These are phyloP conservation scores for Carex arenaria DNA, from an alignment of 202 grass and related monocot species.

Conservation along the genomic window DNA sequence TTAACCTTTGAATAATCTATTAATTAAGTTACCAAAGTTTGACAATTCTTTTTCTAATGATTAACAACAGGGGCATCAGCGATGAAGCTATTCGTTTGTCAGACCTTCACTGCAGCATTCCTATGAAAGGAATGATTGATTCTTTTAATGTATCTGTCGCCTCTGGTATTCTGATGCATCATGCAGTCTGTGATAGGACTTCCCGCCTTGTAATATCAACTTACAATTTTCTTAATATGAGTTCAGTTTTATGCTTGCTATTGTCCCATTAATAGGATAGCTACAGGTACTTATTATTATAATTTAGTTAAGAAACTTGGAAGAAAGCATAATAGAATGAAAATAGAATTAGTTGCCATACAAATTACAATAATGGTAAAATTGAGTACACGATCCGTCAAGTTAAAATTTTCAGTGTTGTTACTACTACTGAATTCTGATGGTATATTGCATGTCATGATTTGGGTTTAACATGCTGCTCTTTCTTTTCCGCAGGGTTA, in stretches of 20 bases:
- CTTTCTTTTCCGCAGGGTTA: conserved; percentile 46
- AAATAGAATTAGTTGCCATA: not conserved
- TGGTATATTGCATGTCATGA: conserved; percentile 3
- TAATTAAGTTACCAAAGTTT: not conserved
- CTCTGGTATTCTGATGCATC: conserved; percentile 94
- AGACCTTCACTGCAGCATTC: conserved; percentile 87
- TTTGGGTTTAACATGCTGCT: conserved; percentile 8
- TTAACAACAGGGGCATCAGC: conserved; percentile 73
- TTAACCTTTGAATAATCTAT: not conserved
- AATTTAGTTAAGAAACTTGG: not conserved
- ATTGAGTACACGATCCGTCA: not conserved
- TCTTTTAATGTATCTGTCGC: conserved; percentile 99
- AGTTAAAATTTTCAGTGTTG: not conserved
- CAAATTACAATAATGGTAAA: not conserved
- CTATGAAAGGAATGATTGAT: conserved; percentile 99
- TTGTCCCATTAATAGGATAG: not conserved
- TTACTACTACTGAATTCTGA: conserved; percentile 13
- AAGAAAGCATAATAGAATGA: not conserved
- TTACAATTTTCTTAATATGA: not conserved
- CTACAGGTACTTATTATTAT: not conserved
- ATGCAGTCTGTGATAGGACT: conserved; percentile 86
- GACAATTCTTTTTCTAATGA: conserved; percentile 7
- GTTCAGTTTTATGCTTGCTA: conserved; percentile 7
- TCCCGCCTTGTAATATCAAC: conserved; percentile 60
- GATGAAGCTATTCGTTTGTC: conserved; percentile 55